Conservation (phyloP, 2,329 filamentous ascomycete genomes). For the Aspergillus sp. region DNA sequence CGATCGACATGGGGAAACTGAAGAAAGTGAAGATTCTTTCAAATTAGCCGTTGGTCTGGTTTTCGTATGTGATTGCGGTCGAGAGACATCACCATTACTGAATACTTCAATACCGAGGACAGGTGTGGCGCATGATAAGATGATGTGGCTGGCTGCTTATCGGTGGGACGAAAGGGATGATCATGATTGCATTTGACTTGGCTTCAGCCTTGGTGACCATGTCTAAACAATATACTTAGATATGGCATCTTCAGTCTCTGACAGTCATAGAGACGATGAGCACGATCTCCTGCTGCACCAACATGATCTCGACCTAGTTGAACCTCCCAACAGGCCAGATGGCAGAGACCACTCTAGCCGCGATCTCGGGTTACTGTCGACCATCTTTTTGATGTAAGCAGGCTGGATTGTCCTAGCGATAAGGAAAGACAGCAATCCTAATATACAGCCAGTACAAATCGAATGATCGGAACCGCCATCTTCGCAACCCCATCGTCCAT, state of each 20-base stretch:
- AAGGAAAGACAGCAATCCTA: too few relatives aligned
- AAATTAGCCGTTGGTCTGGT: too few relatives aligned
- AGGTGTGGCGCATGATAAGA: not conserved
- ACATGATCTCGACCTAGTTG: not conserved
- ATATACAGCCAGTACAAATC: slow-evolving; percentile 15
- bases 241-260: not conserved
- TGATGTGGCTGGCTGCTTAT: not conserved
- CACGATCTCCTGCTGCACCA: not conserved
- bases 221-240: too few relatives aligned
- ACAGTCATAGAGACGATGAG: not conserved
- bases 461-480: slow-evolving; percentile 66
- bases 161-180: not conserved
- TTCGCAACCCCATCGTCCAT: slow-evolving; percentile 68
- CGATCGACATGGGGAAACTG: too few relatives aligned
- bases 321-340: too few relatives aligned
- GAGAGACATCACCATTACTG: too few relatives aligned
- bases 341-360: not conserved
- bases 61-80: too few relatives aligned
- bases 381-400: not conserved
- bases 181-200: not conserved
- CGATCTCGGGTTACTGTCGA: not conserved
- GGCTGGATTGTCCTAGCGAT: not conserved
- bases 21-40: too few relatives aligned
- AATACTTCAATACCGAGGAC: not conserved
- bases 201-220: too few relatives aligned